Base-by-base conservation (phyloP, 2,329 filamentous ascomycete genomes). In the Epichloe glyceriae region DNA sequence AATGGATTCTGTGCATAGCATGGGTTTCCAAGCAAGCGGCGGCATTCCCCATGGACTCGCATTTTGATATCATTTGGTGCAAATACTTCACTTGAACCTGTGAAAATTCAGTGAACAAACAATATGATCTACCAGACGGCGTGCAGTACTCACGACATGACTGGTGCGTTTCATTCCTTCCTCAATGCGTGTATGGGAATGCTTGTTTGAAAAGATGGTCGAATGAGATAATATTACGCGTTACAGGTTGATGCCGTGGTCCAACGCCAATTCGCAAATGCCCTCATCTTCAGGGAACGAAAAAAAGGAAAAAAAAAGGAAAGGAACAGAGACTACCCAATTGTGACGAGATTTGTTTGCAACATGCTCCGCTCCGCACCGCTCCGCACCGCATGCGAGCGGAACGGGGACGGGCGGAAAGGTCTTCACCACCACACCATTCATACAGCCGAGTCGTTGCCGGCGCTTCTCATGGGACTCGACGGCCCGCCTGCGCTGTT, bases 401-500 rank as follows among this genome's bases (percentile, higher is more conserved):
- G 33, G 19, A 37, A 17, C 3, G 22, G 26, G 33, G 10, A 50
- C 26, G 43, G 19, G 12, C 12, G 26, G 30, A n/a, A 10, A 42
- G 35, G 38, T 14, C 30, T 26, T 20, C 30, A 38, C 34, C 26
- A 37, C 46, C 8, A 11, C 20, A 59, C 53, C 11, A 34, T 12
- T 67, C 57, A 70, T 62, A 68, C 66, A 61, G 56, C 61, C 50
- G 65, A 62, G 50, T 66, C 61, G 43, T 17, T 40, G n/a, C 39
- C 17, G 19, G 35, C 19, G 22, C 17, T 30, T 19, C 41, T 26
- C 35, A 30, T 33, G 12, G 12, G n/a, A 39, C 44, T 15, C 7
- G 37, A 22, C 20, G 40, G 8, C 15, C 22, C 10, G 10, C 19
- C 39, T 26, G 17, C 47, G 50, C 17, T 33, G 30, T 40, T 46